Conservation (phyloP, 768 basidiomycete genomes). For the Mycena metata region DNA sequence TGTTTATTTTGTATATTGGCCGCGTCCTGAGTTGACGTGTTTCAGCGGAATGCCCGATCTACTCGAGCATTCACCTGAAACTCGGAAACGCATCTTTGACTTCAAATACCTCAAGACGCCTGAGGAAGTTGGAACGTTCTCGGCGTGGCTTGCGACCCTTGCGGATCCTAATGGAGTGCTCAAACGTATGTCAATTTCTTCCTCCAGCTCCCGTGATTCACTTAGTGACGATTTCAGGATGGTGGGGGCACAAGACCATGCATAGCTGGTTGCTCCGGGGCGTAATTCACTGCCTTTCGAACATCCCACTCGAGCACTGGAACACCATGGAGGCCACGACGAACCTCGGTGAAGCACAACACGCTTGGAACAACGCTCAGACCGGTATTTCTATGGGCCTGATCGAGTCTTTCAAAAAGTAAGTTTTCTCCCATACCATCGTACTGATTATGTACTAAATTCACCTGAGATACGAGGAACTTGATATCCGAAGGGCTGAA, state of each 20-base stretch:
- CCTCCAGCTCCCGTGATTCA: too few species aligned
- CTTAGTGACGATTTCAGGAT: too few species aligned
- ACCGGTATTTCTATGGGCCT: conserved; percentile 28
- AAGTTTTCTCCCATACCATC: background rate
- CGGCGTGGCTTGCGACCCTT: too few species aligned
- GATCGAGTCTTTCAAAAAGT: conserved; percentile 31
- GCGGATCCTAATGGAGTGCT: too few species aligned
- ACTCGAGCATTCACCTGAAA: too few species aligned
- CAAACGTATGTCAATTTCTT: too few species aligned
- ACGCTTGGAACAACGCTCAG: conserved; percentile 22
- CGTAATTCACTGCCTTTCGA: conserved; percentile 13
- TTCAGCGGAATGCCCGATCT: too few species aligned
- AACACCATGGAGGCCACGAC: conserved; percentile 19
- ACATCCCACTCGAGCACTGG: conserved; percentile 16
- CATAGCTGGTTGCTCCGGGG: conserved; percentile 19
- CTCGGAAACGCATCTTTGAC: too few species aligned
- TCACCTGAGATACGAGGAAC: conserved; percentile 21
- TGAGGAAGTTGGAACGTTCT: too few species aligned
- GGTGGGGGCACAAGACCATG: conserved; percentile 16
- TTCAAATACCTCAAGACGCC: too few species aligned
- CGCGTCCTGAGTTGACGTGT: too few species aligned
- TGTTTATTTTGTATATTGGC: too few species aligned
- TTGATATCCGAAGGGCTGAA: conserved; percentile 18
- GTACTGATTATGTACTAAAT: conserved; percentile 4
- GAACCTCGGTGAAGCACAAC: conserved; percentile 26